Evolutionary conservation across 352 stramenopile species (phyloP).

Genomic region (Lagenidium sp.): DNA sequence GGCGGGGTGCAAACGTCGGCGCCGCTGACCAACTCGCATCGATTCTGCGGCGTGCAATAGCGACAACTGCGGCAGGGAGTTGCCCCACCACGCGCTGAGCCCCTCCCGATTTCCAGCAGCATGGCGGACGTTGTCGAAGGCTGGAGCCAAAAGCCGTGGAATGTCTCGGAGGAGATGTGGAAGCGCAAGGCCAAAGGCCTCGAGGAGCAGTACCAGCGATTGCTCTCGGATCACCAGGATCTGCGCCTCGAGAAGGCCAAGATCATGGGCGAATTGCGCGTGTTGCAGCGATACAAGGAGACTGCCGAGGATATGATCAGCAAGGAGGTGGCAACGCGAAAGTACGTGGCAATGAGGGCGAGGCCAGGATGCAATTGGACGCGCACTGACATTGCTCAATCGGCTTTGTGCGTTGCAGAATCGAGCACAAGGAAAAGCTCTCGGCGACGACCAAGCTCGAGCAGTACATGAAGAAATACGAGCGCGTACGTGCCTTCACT

Average conservation of each 20-base stretch:
- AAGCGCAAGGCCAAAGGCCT: constrained; percentile 29
- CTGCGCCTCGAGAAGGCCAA: constrained; percentile 30
- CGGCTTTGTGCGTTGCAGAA: constrained; percentile 4
- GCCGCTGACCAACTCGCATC: no score
- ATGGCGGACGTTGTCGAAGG: constrained; percentile 14
- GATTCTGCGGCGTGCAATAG: no score
- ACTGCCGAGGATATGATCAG: constrained; percentile 29
- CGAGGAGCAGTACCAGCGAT: constrained; percentile 26
- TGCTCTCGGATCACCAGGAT: constrained; percentile 27
- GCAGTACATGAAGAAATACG: constrained; percentile 78
- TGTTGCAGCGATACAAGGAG: constrained; percentile 32
- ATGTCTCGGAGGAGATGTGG: constrained; percentile 29
- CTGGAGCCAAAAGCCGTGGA: constrained; percentile 28
- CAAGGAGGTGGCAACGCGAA: constrained; percentile 17
- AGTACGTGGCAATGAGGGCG: constrained; percentile 6
- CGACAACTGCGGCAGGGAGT: no score
- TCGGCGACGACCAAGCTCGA: constrained; percentile 52
- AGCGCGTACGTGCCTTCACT: constrained; percentile 24
- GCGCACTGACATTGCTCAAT: not conserved
- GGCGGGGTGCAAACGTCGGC: no score
- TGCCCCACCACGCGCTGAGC: no score
- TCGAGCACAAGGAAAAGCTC: constrained; percentile 62
- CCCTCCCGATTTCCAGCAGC: no score
- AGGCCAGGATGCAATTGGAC: not conserved
- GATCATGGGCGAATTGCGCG: constrained; percentile 23